Evolutionary conservation across 2,329 filamentous ascomycete genomes (phyloP), one percentile per base, ranked within the genome.

Genomic region (Diaporthe citri): DNA sequence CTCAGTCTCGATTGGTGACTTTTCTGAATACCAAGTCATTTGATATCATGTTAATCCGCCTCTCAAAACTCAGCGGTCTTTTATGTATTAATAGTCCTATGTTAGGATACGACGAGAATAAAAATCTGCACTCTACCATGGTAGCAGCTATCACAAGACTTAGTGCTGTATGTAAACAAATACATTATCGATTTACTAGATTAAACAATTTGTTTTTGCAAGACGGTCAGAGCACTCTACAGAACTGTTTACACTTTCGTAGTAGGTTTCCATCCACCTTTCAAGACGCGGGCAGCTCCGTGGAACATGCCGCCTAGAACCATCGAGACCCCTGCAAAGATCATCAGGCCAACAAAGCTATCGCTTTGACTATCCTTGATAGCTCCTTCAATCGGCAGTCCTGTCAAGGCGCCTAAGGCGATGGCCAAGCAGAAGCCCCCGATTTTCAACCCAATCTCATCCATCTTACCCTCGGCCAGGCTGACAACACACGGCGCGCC

Each of bases 401-500:
- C 59, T 22, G 59, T 64, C 41, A 64, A n/a, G 2, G 59, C 59
- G 17, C 59, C 59, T 22, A 64, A 17, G 41, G 59, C 59, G n/a
- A 64, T 64, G 39, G 59, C 59, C 25, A 64, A 64, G 59, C 59
- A 64, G 15, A 64, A 64, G 8, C 59, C 59, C 8, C 59, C 59
- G 13, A 64, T 64, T 34, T 64, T 64, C 41, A 64, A 22, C 15
- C 59, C 59, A 31, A 64, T 64, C 41, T 64, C 59, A 31, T 64
- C 59, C 59, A 64, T 64, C 41, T 64, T 64, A 13, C 59, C 59
- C 8, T 64, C 59, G n/a, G 59, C 59, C 41, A 64, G 41, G 25
- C 59, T 64, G 25, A 64, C 59, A 34, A 64, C 59, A 46, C 59
- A 64, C 9, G 59, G 59, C 17, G 59, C 59, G 4, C 59, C 59